Base-by-base conservation (phyloP, 1,284 basidiomycete species). In the Cryptococcus sp. region DNA sequence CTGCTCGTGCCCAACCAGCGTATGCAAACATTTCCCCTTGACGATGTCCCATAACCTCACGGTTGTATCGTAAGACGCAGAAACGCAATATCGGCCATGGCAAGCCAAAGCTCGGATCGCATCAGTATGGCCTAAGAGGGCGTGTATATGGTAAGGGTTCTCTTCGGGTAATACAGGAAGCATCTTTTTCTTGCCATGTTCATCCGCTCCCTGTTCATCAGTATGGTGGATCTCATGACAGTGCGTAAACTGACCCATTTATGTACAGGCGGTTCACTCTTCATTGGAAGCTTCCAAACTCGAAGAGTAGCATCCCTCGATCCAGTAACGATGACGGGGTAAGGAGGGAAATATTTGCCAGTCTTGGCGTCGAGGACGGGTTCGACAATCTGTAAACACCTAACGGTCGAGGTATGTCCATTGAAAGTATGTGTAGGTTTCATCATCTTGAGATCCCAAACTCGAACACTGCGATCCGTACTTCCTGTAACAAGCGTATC, bases 11-110 rank as follows among this genome's bases (percentile, higher is more conserved):
- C 92, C 92, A 2, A 81, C 79, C 45, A 97, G 78, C 7, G 86
- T 80, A 79, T 86, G 87, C 64, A 84, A 85, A 70, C 87, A 88
- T 40, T 81, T 79, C 11, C 92, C 93, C n/a, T 84, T 87, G 57
- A 91, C 81, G 53, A 91, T 86, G 70, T 97, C 91, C 92, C 93
- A 97, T 32, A 96, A 87, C 36, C 92, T 84, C 36, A 96, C 91
- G 3, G 85, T 88, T 68, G 84, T 87, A 69, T 97, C 93, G 74
- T 97, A 97, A 63, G 90, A 93, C 24, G 91, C 92, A n/a, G 90
- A 93, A 21, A 93, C 87, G 43, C 94, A 80, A 1, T 87, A 91
- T 40, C 88, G 81, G 3, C 92, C 91, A 59, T 90, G 81, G 10
- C 90, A 88, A 24, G 91, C 89, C n/a, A 97, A 79, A 3, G 91